phyloP scores from a whole-genome alignment of 768 basidiomycete genomes.

The Gymnopilus junonius region DNA sequence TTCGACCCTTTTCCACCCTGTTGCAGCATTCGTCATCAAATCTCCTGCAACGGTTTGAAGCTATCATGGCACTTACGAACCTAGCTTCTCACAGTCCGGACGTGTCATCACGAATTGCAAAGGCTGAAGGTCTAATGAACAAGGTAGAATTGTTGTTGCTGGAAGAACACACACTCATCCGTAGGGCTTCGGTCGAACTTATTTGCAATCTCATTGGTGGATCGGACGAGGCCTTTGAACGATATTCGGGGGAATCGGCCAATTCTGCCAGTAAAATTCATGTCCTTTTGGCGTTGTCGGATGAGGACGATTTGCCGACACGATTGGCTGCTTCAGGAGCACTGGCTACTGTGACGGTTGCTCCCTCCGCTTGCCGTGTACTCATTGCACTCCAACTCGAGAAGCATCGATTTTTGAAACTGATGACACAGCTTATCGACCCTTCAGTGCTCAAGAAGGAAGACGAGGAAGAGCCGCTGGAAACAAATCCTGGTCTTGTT shows the following conservation, averaged over 20 bases:
- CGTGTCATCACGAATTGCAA: slow-evolving; percentile 68
- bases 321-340: slow-evolving; percentile 91
- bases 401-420: slow-evolving; percentile 61
- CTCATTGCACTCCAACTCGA: slow-evolving; percentile 71
- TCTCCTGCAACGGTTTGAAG: slow-evolving; percentile 88
- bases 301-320: slow-evolving; percentile 85
- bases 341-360: slow-evolving; percentile 76
- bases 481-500: slow-evolving; percentile 62
- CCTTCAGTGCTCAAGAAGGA: slow-evolving; percentile 44
- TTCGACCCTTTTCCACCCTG: slow-evolving; percentile 78
- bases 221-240: slow-evolving; percentile 75
- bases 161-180: slow-evolving; percentile 81
- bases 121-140: slow-evolving; percentile 60
- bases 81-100: slow-evolving; percentile 78
- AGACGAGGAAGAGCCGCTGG: slow-evolving; percentile 36
- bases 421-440: slow-evolving; percentile 71
- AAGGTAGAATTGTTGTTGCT: slow-evolving; percentile 76
- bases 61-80: slow-evolving; percentile 96
- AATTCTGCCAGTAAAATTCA: slow-evolving; percentile 67
- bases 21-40: slow-evolving; percentile 70
- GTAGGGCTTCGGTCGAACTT: slow-evolving; percentile 89
- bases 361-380: slow-evolving; percentile 59
- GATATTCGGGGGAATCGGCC: slow-evolving; percentile 58
- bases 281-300: slow-evolving; percentile 82
- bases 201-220: slow-evolving; percentile 89